phyloP scores from a whole-genome alignment of 345 rosid genomes.

The Eucalyptus marginata region DNA sequence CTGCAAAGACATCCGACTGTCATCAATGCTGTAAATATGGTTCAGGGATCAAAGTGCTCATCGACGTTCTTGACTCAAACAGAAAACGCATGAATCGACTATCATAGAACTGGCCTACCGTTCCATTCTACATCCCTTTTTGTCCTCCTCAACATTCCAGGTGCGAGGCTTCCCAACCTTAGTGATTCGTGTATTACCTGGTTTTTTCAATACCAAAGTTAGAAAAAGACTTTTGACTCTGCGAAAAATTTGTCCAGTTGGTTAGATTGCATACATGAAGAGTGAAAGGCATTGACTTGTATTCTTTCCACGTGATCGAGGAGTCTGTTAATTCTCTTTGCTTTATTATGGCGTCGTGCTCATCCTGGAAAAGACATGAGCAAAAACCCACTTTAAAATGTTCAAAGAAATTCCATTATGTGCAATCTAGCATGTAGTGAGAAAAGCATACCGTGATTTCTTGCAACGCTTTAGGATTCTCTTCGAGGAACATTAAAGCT shows the following conservation, averaged over 20 bases:
- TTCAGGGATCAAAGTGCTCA: background rate
- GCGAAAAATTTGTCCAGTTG: background rate
- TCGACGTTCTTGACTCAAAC: background rate
- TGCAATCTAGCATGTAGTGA: background rate
- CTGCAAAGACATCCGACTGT: background rate
- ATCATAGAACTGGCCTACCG: background rate
- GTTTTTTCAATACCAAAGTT: background rate
- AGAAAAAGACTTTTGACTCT: background rate
- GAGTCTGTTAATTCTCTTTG: background rate
- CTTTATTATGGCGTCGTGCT: background rate
- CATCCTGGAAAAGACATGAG: background rate
- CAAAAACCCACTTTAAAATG: background rate
- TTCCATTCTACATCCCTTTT: conserved; percentile 7
- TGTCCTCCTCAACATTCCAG: background rate
- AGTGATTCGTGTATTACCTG: background rate
- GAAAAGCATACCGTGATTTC: conserved; percentile 6
- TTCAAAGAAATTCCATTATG: background rate
- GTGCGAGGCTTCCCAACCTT: background rate
- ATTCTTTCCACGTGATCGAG: background rate
- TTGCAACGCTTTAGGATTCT: conserved; percentile 9
- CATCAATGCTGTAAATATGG: background rate
- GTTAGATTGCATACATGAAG: background rate
- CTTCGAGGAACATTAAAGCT: conserved; percentile 9
- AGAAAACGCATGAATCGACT: background rate
- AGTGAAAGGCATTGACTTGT: background rate